Evolutionary conservation across 2,329 filamentous ascomycete species (phyloP).

Genomic region (Golovinomyces cichoracearum): DNA sequence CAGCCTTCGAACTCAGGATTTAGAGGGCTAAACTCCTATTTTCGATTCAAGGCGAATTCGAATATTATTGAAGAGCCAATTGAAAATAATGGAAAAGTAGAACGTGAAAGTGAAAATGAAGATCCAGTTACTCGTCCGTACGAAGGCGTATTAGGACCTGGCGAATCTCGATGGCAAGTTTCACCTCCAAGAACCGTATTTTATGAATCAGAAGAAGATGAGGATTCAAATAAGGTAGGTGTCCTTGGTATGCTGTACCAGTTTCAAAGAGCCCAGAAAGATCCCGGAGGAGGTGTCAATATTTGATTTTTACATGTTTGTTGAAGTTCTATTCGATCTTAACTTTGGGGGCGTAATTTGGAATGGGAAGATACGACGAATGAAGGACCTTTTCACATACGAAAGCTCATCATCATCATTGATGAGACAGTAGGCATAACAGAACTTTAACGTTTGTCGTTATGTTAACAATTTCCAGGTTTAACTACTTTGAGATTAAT

Average conservation of each 20-base stretch:
- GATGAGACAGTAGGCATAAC: too few relatives aligned
- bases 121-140: slow-evolving; percentile 12
- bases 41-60: slow-evolving; percentile 21
- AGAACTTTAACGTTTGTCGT: too few relatives aligned
- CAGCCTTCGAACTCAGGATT: slow-evolving; percentile 31
- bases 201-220: slow-evolving; percentile 20
- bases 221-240: slow-evolving; percentile 26
- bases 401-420: too few relatives aligned
- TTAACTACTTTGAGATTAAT: too few relatives aligned
- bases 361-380: neutral
- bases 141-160: slow-evolving; percentile 10
- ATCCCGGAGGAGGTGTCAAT: slow-evolving; percentile 19
- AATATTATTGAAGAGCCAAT: slow-evolving; percentile 30
- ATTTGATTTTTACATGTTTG: slow-evolving; percentile 10
- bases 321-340: neutral
- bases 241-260: slow-evolving; percentile 41
- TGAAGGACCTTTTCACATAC: too few relatives aligned
- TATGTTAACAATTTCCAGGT: too few relatives aligned
- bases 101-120: slow-evolving; percentile 3
- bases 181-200: slow-evolving; percentile 13
- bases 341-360: slow-evolving; percentile 1
- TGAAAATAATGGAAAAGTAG: slow-evolving; percentile 20
- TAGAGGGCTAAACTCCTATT: slow-evolving; percentile 21
- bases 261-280: slow-evolving; percentile 35
- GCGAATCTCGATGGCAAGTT: slow-evolving; percentile 22